Base-by-base conservation (phyloP, 345 rosid species). In the Heritiera fomes region DNA sequence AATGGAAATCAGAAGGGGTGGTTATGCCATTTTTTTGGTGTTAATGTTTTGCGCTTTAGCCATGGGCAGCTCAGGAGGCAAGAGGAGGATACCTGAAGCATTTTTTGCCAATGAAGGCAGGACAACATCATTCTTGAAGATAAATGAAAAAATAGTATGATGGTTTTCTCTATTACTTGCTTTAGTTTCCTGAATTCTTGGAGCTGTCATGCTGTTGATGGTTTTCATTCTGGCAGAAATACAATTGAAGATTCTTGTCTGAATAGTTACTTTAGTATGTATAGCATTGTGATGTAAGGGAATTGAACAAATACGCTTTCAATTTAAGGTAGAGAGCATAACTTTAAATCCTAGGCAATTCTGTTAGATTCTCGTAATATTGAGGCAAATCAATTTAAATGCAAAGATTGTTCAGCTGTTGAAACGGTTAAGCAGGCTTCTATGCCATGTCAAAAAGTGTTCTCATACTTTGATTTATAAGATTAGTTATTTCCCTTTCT, bases 1-100 rank as follows among this genome's bases (percentile, higher is more conserved):
- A 79, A 86, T 83, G 90, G 84, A 79, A 81, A 75, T 81, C 76
- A 85, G 79, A 83, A 83, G 79, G 73, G 45, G 71, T 71, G 61
- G 79, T 75, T 69, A 70, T 75, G 75, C 84, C 73, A 71, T 82
- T 77, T 49, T 78, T 65, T 63, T 77, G 66, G 71, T 80, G 62
- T 77, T 87, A 77, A 69, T 85, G 77, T 75, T 89, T 40, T 89
- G 82, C 14, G 71, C 52, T 11, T 59, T 84, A 78, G 85, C 85
- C 43, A 15, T 30, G 70, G 46, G 46, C 7, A 18, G 45, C 60
- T 62, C 58, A 4, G 78, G 34, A 30, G 58, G 60, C 28, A 64
- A 77, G 6, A 79, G 64, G 18, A 81, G 64, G 62, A 69, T 13
- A 4, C 84, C 77, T 6, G 53, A 58, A 40, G 41, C 5, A 7